phyloP scores from a whole-genome alignment of 2,329 filamentous ascomycete species.

The Emericellopsis cladophorae region DNA sequence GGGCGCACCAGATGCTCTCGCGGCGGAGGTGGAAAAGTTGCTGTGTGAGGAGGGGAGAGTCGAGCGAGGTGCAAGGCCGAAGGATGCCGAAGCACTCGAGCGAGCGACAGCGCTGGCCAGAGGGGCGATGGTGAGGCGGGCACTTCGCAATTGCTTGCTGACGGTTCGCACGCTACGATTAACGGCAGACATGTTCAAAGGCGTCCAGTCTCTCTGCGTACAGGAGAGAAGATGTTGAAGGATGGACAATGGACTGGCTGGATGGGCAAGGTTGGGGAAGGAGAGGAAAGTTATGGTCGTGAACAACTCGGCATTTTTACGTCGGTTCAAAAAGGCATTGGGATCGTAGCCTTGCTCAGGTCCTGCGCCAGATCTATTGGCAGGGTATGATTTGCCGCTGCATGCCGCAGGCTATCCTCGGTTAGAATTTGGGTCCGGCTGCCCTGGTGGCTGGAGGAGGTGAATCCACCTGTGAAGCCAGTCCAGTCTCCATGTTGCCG shows the following conservation, averaged over 20 bases:
- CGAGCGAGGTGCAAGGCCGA: constrained; percentile 17
- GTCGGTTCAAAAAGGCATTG: not conserved
- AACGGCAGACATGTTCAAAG: constrained; percentile 36
- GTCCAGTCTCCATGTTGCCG: no score
- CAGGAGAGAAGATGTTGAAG: not conserved
- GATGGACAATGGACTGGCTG: constrained; percentile 4
- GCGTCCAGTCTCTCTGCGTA: constrained; percentile 1
- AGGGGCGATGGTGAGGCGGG: constrained; percentile 21
- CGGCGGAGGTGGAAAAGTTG: constrained; percentile 36
- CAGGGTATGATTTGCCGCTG: constrained; percentile 5
- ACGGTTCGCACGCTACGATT: constrained; percentile 40
- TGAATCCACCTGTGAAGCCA: no score
- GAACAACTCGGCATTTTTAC: not conserved
- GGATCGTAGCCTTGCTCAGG: not conserved
- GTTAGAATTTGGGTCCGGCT: not conserved
- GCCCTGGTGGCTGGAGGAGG: no score
- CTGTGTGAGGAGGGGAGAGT: constrained; percentile 21
- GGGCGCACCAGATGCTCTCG: constrained; percentile 34
- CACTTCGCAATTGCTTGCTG: constrained; percentile 36
- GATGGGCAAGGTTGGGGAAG: not conserved
- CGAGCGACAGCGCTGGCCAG: constrained; percentile 20
- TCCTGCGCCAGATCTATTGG: no score
- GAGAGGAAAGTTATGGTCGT: not conserved
- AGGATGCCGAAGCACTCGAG: constrained; percentile 10
- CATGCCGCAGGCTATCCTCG: constrained; percentile 5